These are phyloP conservation scores for Buxus sempervirens DNA, from an alignment of 164 flowering plant genomes.

Conservation along the genomic window DNA sequence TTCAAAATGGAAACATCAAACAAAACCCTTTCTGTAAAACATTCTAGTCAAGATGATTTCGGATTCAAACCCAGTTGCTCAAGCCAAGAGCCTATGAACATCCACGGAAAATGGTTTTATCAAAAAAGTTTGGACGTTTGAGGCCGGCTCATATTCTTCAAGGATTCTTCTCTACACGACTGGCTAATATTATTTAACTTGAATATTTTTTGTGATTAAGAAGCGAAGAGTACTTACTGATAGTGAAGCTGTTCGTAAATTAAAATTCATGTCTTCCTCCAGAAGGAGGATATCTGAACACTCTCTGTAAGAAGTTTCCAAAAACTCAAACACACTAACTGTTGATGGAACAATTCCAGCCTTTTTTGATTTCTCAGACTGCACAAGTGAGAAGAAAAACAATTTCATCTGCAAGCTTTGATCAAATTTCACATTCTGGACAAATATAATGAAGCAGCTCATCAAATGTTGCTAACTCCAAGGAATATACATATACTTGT, in stretches of 20 bases:
- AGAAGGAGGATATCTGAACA: slow-evolving; percentile 52
- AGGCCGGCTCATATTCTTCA: too few relatives aligned
- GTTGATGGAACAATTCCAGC: slow-evolving; percentile 72
- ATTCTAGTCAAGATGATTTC: too few relatives aligned
- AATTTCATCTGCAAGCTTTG: neutral
- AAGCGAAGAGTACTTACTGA: slow-evolving; percentile 43
- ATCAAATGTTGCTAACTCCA: neutral
- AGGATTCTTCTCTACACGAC: neutral
- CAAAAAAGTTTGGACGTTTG: too few relatives aligned
- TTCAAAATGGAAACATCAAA: too few relatives aligned
- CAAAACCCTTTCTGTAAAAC: too few relatives aligned
- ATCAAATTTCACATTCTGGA: too few relatives aligned
- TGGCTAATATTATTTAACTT: neutral
- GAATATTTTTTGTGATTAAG: neutral
- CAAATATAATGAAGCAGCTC: too few relatives aligned
- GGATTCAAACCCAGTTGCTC: too few relatives aligned
- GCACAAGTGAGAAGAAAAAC: slow-evolving; percentile 12
- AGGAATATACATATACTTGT: neutral
- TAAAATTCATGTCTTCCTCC: slow-evolving; percentile 87
- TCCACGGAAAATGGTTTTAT: too few relatives aligned
- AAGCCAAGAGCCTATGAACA: too few relatives aligned
- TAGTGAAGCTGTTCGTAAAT: slow-evolving; percentile 69
- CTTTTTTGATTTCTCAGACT: slow-evolving; percentile 94
- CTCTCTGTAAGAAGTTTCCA: slow-evolving; percentile 50
- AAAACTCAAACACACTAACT: slow-evolving; percentile 48